Conservation (phyloP, 495 filamentous ascomycete species). For the Aspergillus kassunensis region DNA sequence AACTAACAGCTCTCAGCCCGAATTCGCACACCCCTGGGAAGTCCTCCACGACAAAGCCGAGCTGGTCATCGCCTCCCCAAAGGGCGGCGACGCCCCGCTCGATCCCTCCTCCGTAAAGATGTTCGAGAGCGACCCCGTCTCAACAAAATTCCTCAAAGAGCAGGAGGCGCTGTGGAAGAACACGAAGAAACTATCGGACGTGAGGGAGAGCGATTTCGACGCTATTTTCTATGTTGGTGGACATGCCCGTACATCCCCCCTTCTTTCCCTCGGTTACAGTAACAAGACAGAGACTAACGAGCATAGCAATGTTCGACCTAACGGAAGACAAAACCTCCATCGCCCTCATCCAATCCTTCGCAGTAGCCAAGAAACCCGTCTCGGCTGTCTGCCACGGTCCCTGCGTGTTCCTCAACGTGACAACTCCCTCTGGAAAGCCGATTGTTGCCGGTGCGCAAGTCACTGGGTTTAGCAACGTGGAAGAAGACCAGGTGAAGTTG, state of each 20-base stretch:
- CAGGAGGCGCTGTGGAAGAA: constrained; percentile 58
- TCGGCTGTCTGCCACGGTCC: constrained; percentile 69
- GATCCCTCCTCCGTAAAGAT: constrained; percentile 60
- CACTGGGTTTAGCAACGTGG: constrained; percentile 65
- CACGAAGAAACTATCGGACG: constrained; percentile 49
- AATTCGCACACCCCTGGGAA: constrained; percentile 67
- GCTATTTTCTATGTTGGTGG: constrained; percentile 73
- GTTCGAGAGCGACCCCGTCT: constrained; percentile 52
- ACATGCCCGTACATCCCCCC: constrained; percentile 58
- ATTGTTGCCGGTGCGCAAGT: constrained; percentile 54
- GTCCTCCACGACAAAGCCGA: constrained; percentile 51
- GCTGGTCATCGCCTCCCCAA: constrained; percentile 61
- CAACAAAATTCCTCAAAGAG: constrained; percentile 48
- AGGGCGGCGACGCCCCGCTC: constrained; percentile 63
- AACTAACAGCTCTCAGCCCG: constrained; percentile 46
- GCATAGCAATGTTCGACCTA: constrained; percentile 64
- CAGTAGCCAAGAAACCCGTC: constrained; percentile 55
- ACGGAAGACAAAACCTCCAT: constrained; percentile 43
- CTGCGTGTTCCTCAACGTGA: constrained; percentile 56
- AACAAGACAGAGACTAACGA: neutral
- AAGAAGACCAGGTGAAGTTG: constrained; percentile 55
- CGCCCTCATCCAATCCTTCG: constrained; percentile 58
- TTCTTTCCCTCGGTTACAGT: neutral
- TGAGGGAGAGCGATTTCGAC: constrained; percentile 58
- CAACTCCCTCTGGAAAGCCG: constrained; percentile 43